Conservation (phyloP, 768 basidiomycete genomes). For the Aureoboletus auriporus region DNA sequence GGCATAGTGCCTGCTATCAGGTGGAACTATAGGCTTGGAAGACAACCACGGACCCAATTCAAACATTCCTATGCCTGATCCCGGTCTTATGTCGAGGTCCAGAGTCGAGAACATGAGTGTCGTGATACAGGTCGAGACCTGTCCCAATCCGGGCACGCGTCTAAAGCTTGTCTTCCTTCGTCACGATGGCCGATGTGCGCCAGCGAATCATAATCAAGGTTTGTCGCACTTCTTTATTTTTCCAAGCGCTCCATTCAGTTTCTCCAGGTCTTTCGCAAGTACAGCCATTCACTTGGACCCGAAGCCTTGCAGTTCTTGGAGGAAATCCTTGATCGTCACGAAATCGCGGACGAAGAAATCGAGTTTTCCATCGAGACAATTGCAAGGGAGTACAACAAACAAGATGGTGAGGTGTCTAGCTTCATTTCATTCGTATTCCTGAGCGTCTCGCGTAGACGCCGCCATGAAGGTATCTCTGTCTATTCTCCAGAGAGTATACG, state of each 20-base stretch:
- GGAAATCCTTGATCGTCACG: constrained; percentile 64
- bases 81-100: constrained; percentile 74
- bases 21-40: not conserved
- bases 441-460: constrained; percentile 49
- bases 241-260: not conserved
- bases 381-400: constrained; percentile 84
- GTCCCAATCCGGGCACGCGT: constrained; percentile 6
- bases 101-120: constrained; percentile 58
- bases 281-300: constrained; percentile 81
- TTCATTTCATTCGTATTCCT: not conserved
- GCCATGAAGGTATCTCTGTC: constrained; percentile 76
- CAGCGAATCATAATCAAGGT: constrained; percentile 47
- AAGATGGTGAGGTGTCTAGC: constrained; percentile 58
- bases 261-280: constrained; percentile 77
- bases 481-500: constrained; percentile 69
- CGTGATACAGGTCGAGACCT: not conserved
- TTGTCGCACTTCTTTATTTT: not conserved
- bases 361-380: constrained; percentile 76
- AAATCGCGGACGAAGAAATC: constrained; percentile 64
- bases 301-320: constrained; percentile 72
- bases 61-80: constrained; percentile 72
- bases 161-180: too few relatives aligned
- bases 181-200: constrained; percentile 34
- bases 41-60: constrained; percentile 52
- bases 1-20: not conserved